Conservation (phyloP, 176 grass and related monocot species). For the Chloris gayana region DNA sequence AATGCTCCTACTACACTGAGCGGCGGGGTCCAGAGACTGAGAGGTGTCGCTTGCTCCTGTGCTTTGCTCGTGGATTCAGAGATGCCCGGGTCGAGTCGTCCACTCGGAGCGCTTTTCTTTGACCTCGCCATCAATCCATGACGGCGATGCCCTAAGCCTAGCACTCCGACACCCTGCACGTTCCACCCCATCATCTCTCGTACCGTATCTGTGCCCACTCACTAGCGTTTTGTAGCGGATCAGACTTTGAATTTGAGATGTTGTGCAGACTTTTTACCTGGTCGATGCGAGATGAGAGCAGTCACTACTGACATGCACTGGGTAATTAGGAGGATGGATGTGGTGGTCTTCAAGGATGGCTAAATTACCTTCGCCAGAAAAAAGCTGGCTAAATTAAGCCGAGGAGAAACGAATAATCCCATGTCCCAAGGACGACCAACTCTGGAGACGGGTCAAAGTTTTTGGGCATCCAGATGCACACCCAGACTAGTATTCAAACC, state of each 20-base stretch:
- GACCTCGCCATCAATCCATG: constrained; percentile 21
- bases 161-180: constrained; percentile 24
- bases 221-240: background rate
- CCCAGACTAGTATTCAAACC: background rate
- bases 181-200: background rate
- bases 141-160: background rate
- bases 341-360: constrained; percentile 9
- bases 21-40: no score
- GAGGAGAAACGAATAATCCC: constrained; percentile 34
- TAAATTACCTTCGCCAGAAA: no score
- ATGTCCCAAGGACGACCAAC: background rate
- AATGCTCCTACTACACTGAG: no score
- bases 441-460: constrained; percentile 25
- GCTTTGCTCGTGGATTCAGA: background rate
- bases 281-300: background rate
- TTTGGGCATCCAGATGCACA: constrained; percentile 8
- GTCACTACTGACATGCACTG: background rate
- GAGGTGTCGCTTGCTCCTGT: background rate
- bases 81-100: background rate
- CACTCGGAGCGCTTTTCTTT: constrained; percentile 42
- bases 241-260: background rate
- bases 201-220: background rate
- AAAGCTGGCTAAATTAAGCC: background rate
- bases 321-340: no score
- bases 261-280: background rate